These are phyloP conservation scores for Datisca glomerata DNA, from an alignment of 306 rosid species.

Conservation along the genomic window DNA sequence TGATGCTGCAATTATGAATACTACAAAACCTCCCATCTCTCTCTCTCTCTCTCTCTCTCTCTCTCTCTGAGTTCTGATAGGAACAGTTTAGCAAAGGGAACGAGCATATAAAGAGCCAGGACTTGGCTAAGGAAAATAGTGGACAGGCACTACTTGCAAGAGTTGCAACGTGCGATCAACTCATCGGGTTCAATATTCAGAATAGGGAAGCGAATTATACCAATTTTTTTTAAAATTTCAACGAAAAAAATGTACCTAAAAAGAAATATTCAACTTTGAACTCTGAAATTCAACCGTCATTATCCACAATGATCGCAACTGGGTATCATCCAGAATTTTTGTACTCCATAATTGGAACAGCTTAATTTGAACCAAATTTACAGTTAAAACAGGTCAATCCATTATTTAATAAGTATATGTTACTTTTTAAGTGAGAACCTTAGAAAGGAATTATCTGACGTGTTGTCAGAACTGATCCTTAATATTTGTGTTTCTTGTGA, in stretches of 20 bases:
- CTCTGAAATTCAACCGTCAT: too few relatives aligned
- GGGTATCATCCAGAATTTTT: too few relatives aligned
- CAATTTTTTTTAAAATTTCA: neutral
- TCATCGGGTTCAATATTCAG: neutral
- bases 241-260: neutral
- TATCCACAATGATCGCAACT: too few relatives aligned
- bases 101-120: slow-evolving; percentile 5
- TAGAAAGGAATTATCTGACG: too few relatives aligned
- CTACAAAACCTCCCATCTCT: slow-evolving; percentile 18
- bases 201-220: neutral
- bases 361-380: too few relatives aligned
- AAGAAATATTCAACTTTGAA: neutral
- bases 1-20: slow-evolving; percentile 19
- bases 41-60: neutral
- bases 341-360: too few relatives aligned
- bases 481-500: too few relatives aligned
- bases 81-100: slow-evolving; percentile 4
- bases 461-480: too few relatives aligned
- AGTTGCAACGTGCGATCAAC: slow-evolving; percentile 36
- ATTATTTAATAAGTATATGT: too few relatives aligned
- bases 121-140: slow-evolving; percentile 2
- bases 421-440: too few relatives aligned
- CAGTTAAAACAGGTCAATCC: too few relatives aligned
- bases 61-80: neutral
- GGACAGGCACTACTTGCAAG: slow-evolving; percentile 28